A percentile compares a stretch with the other conserved stretches of the same genome.
Conservation (phyloP, 2,329 filamentous ascomycete species). For the Fusarium lateritium region DNA sequence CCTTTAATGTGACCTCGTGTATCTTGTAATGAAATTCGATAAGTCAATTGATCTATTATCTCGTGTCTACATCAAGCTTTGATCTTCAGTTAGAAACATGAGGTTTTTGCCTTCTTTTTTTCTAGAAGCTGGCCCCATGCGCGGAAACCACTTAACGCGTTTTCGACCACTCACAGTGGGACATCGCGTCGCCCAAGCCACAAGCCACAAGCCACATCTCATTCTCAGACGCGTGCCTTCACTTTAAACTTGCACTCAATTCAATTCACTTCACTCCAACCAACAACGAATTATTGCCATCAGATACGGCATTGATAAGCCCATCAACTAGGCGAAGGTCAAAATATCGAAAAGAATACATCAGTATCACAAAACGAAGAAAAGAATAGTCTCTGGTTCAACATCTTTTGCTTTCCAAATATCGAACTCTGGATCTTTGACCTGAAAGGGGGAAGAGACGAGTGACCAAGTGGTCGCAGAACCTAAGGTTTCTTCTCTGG, state of each 20-base stretch:
- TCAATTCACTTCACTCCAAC: conserved; percentile 24
- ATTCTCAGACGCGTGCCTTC: conserved; percentile 40
- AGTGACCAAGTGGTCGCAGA: conserved; percentile 40
- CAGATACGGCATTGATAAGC: neutral
- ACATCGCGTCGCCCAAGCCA: conserved; percentile 41
- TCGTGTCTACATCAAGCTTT: neutral
- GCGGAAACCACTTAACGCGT: conserved; percentile 50
- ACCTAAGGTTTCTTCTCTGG: neutral
- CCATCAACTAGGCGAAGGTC: neutral
- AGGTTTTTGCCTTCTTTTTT: neutral
- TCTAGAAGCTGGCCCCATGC: conserved; percentile 10
- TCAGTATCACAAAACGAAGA: neutral
- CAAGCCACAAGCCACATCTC: conserved; percentile 32
- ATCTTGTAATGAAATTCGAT: neutral
- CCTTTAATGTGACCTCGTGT: neutral
- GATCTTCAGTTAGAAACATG: neutral
- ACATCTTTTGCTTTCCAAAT: neutral
- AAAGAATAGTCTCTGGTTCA: neutral
- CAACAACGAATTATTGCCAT: conserved; percentile 15
- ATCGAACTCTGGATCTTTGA: neutral
- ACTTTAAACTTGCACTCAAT: conserved; percentile 37
- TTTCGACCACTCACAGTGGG: conserved; percentile 45
- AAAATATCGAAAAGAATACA: neutral
- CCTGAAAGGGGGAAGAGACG: conserved; percentile 24
- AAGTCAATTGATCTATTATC: too few species aligned